Conservation (phyloP, 495 filamentous ascomycete genomes). For the Chaetomium fimeti region DNA sequence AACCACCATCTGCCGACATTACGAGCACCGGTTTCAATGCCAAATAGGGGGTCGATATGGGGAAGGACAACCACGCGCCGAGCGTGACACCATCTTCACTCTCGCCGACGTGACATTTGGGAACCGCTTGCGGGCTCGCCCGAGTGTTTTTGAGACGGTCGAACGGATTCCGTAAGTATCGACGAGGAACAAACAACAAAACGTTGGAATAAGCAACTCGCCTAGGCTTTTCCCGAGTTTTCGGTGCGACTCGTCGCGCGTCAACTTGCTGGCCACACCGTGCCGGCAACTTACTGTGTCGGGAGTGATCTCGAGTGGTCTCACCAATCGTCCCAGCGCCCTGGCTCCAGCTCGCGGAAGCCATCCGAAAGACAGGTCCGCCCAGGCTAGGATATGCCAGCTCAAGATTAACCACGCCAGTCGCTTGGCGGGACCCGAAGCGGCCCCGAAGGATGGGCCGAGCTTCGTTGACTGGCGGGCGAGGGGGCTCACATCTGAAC, state of each 20-base stretch:
- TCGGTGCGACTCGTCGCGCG: background rate
- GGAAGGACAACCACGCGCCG: background rate
- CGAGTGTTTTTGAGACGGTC: background rate
- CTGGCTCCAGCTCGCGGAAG: conserved; percentile 25
- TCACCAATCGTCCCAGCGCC: conserved; percentile 21
- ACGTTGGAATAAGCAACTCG: background rate
- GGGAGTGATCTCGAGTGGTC: no score
- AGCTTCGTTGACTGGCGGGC: background rate
- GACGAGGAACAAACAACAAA: background rate
- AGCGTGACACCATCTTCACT: background rate
- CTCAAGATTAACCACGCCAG: background rate
- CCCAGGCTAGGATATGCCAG: background rate
- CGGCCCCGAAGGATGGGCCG: background rate
- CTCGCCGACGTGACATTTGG: background rate
- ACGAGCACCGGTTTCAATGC: conserved; percentile 15
- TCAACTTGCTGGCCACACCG: background rate
- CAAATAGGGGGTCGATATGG: background rate
- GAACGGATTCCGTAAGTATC: background rate
- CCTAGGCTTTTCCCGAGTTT: background rate
- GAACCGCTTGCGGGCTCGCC: background rate
- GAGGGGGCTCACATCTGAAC: no score
- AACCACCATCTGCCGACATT: conserved; percentile 18
- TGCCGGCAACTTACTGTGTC: background rate
- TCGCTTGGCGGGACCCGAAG: background rate
- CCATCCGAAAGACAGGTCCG: conserved; percentile 7